phyloP scores from a whole-genome alignment of 768 basidiomycete genomes.

The Suillus tomentosus region DNA sequence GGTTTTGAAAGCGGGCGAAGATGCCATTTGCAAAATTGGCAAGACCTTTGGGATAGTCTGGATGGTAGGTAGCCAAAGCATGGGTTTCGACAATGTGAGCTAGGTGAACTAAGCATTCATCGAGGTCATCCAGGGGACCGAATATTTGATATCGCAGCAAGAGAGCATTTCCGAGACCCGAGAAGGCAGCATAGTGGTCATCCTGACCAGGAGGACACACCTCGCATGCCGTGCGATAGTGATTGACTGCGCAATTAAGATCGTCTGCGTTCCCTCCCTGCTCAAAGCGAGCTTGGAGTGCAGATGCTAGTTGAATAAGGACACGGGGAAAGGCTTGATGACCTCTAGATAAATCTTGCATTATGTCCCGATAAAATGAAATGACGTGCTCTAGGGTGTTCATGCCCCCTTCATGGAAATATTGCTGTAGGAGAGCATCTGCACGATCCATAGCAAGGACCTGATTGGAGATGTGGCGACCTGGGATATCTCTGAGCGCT shows the following conservation, averaged over 20 bases:
- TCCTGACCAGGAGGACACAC: slow-evolving; percentile 14
- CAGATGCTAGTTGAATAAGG: slow-evolving; percentile 20
- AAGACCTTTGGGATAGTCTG: slow-evolving; percentile 13
- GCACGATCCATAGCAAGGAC: slow-evolving; percentile 19
- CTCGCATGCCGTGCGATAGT: slow-evolving; percentile 17
- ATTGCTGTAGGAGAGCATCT: slow-evolving; percentile 18
- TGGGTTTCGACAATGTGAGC: slow-evolving; percentile 21
- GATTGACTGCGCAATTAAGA: slow-evolving; percentile 27
- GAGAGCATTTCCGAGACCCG: slow-evolving; percentile 21
- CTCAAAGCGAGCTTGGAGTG: slow-evolving; percentile 23
- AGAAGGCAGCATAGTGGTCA: slow-evolving; percentile 16
- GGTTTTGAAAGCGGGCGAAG: slow-evolving; percentile 21
- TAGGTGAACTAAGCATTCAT: slow-evolving; percentile 27
- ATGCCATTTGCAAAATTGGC: slow-evolving; percentile 17
- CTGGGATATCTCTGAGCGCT: slow-evolving; percentile 12
- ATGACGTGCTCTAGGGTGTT: slow-evolving; percentile 16
- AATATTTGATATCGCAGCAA: slow-evolving; percentile 16
- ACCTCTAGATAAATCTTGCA: slow-evolving; percentile 15
- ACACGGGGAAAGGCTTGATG: slow-evolving; percentile 15
- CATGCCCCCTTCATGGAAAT: slow-evolving; percentile 14
- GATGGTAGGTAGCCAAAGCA: slow-evolving; percentile 9
- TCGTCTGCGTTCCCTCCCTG: slow-evolving; percentile 13
- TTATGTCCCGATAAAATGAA: slow-evolving; percentile 18
- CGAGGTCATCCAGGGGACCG: slow-evolving; percentile 18
- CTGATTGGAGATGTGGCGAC: neutral